Base-by-base conservation (phyloP, 2,329 filamentous ascomycete genomes). In the Ascomycota sp. region DNA sequence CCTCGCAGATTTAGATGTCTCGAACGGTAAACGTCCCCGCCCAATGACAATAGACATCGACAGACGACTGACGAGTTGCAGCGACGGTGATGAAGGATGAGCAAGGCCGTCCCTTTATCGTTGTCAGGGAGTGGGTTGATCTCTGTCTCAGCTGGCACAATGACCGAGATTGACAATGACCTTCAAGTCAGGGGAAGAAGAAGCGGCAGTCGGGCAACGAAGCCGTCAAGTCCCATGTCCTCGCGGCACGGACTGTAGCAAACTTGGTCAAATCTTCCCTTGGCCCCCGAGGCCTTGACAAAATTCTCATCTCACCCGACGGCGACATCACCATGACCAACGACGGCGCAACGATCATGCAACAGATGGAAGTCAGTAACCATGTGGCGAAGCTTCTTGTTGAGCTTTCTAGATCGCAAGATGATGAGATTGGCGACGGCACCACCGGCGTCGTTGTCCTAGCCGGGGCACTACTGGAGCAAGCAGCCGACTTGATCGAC, bases 281-380 rank as follows among this genome's bases (percentile, higher is more conserved):
- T 44, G 89, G 89, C 30, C 89, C 89, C 32, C 78, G 89, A 43
- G 89, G 89, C 38, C 74, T 98, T 48, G 89, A 98, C 65, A 98
- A 98, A 65, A 98, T 98, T 50, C 70, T 98, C 44, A 98, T 98
- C 46, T 98, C 89, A 30, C 80, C 89, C 36, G 89, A 98, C 52
- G 89, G 89, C 53, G 89, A 98, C 57, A 98, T 98, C 53, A 98
- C 89, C 37, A 83, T 98, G 37, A 98, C 89, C 42, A 98, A 98
- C 61, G 89, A 98, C 59, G 89, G 89, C 46, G 91, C 91, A 32
- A 98, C 89, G 27, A 98, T 98, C 46, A 65, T 98, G 42, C 76
- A 81, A 45, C 83, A 92, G 68, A 98, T 98, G 89, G 89, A 98
- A 61, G 86, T 98, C 43, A 80, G 81, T 43, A 95, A 98, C 65